A percentile compares a stretch with the other conserved stretches of the same genome.
Conservation (phyloP, 2,329 filamentous ascomycete species). For the Parastagonospora nodorum region DNA sequence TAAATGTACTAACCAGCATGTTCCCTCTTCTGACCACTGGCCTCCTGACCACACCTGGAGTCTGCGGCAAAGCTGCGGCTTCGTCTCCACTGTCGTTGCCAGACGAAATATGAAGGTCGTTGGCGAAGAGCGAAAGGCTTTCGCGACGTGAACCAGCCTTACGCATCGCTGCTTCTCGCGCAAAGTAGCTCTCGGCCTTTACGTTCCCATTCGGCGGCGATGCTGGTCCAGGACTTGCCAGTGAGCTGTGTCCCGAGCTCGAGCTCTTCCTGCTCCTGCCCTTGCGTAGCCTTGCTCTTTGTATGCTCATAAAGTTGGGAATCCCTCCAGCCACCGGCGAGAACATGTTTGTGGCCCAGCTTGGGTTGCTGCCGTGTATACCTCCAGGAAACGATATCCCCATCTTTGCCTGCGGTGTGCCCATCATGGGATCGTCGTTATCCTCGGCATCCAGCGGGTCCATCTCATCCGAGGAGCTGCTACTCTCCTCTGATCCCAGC, state of each 20-base stretch:
- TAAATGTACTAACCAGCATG: conserved; percentile 68
- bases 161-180: conserved; percentile 54
- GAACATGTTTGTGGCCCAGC: conserved; percentile 65
- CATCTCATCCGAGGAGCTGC: conserved; percentile 64
- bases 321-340: conserved; percentile 65
- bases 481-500: conserved; percentile 79
- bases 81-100: conserved; percentile 81
- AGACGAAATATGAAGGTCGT: conserved; percentile 80
- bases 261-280: conserved; percentile 68
- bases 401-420: conserved; percentile 77
- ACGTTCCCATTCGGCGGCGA: conserved; percentile 74
- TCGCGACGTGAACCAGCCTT: conserved; percentile 70
- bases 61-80: conserved; percentile 54
- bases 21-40: conserved; percentile 87
- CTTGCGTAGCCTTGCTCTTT: conserved; percentile 63
- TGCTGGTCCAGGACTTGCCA: conserved; percentile 70
- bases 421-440: conserved; percentile 72
- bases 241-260: conserved; percentile 71
- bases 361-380: conserved; percentile 54
- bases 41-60: conserved; percentile 78
- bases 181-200: conserved; percentile 60
- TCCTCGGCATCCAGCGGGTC: conserved; percentile 56
- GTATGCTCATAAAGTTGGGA: conserved; percentile 80
- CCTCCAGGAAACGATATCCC: conserved; percentile 51
- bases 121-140: conserved; percentile 88